Base-by-base conservation (phyloP, 2,329 filamentous ascomycete genomes). In the Diaporthe capsici region DNA sequence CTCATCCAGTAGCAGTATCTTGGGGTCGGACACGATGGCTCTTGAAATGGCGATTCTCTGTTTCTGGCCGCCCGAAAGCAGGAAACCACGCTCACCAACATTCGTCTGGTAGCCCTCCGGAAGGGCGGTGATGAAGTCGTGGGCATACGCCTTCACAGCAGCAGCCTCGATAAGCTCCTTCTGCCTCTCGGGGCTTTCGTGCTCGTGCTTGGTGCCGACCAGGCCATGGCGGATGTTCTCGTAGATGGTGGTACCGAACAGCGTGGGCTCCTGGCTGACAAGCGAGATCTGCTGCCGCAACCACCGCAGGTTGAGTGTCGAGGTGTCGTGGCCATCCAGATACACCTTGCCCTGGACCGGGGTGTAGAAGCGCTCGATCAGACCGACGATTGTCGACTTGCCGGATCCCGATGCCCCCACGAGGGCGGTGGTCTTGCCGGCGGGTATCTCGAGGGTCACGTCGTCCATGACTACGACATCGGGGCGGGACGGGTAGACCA, bases 1-100 rank as follows among this genome's bases (percentile, higher is more conserved):
- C 84, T 99, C 97, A 79, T 99, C 97, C 7, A 99, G 92, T 0
- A 99, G 90, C 1, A 99, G 88, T 80, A 99, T 93, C 86, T 96
- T 97, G 0, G 96, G 96, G 80, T 98, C 94, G 25, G 94, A 96
- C 42, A 98, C 95, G 74, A 98, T 91, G 53, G 96, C 96, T 81
- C 95, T 90, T 10, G 96, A 95, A 84, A 98, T 98, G 17, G 96
- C 96, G 81, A 98, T 97, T 80, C 97, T 94, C 85, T 98, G 97
- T 84, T 98, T 98, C 85, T 99, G 97, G 49, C 97, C 97, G 83
- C 97, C 97, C 73, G 95, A 98, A 12, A 99, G 89, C 71, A 98
- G 86, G 82, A 98, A 98, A 13, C 97, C 97, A 77, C 96, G 93
- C 84, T 98, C 95, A 74, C 97, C 97, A n/a, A 98, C 96, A 78